Percentiles rank a stretch among this genome's conserved stretches.
Conservation (phyloP, 768 basidiomycete species). For the Lentinula raphanica region DNA sequence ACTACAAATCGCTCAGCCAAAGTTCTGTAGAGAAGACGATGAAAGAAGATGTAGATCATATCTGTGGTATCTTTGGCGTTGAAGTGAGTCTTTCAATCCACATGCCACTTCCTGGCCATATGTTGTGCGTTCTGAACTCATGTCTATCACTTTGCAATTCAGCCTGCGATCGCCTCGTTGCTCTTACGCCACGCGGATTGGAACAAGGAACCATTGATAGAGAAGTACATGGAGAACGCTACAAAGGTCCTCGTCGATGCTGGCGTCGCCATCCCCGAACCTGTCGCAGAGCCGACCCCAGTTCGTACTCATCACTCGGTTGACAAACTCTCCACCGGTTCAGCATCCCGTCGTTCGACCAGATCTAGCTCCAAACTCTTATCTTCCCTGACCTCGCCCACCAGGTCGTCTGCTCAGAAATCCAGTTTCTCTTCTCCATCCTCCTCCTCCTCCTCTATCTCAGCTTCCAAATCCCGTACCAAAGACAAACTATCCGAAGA, state of each 20-base stretch:
- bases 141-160: background rate
- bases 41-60: constrained; percentile 75
- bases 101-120: no score
- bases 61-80: constrained; percentile 82
- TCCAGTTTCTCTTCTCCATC: constrained; percentile 11
- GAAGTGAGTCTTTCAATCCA: constrained; percentile 71
- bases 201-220: constrained; percentile 95
- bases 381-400: constrained; percentile 23
- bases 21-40: constrained; percentile 73
- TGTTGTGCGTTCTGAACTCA: constrained; percentile 1
- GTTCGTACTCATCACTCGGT: constrained; percentile 8
- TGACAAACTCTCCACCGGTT: constrained; percentile 16
- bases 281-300: constrained; percentile 17
- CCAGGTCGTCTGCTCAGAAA: constrained; percentile 22
- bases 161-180: constrained; percentile 68
- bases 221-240: constrained; percentile 95
- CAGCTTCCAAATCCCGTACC: constrained; percentile 25
- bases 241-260: constrained; percentile 65
- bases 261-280: constrained; percentile 51
- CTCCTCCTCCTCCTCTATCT: no score
- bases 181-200: constrained; percentile 82
- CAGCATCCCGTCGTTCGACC: constrained; percentile 26
- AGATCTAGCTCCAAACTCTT: constrained; percentile 35
- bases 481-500: constrained; percentile 21
- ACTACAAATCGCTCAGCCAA: constrained; percentile 74